Conservation (phyloP, 2,329 filamentous ascomycete species). For the Exophiala sp. region DNA sequence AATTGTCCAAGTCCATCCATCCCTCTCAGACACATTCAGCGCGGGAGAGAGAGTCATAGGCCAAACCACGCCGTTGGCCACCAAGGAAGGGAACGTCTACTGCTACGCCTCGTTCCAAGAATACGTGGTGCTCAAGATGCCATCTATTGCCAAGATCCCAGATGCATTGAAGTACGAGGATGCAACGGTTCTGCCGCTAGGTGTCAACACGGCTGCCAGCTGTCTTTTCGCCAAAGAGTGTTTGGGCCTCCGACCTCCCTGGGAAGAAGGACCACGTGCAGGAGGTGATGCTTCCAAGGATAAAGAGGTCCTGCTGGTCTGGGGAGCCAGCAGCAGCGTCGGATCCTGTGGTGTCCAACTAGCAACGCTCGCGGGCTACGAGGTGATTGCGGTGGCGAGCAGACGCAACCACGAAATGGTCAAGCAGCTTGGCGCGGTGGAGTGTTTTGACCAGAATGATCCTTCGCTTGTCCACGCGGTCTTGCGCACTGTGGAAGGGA, state of each 20-base stretch:
- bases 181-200: conserved; percentile 36
- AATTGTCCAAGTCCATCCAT: conserved; percentile 41
- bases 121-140: conserved; percentile 26
- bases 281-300: too few relatives aligned
- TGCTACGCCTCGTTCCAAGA: conserved; percentile 31
- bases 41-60: conserved; percentile 44
- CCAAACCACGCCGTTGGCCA: background rate
- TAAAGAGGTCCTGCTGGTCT: conserved; percentile 32
- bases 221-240: conserved; percentile 31
- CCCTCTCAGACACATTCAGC: conserved; percentile 38
- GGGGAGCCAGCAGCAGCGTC: conserved; percentile 42
- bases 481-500: conserved; percentile 13
- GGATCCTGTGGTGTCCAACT: conserved; percentile 41
- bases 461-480: conserved; percentile 13
- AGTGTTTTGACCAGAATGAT: conserved; percentile 42
- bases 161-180: conserved; percentile 31
- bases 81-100: conserved; percentile 25
- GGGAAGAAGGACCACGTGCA: background rate
- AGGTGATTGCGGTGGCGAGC: conserved; percentile 31
- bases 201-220: conserved; percentile 32
- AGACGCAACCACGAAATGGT: conserved; percentile 22
- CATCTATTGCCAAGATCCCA: conserved; percentile 31
- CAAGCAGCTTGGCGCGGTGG: conserved; percentile 40
- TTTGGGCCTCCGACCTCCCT: conserved; percentile 29
- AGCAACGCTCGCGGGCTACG: conserved; percentile 37